These are phyloP conservation scores for Paracorniculantispora psalliotae DNA, from an alignment of 2,329 filamentous ascomycete species.

Conservation along the genomic window DNA sequence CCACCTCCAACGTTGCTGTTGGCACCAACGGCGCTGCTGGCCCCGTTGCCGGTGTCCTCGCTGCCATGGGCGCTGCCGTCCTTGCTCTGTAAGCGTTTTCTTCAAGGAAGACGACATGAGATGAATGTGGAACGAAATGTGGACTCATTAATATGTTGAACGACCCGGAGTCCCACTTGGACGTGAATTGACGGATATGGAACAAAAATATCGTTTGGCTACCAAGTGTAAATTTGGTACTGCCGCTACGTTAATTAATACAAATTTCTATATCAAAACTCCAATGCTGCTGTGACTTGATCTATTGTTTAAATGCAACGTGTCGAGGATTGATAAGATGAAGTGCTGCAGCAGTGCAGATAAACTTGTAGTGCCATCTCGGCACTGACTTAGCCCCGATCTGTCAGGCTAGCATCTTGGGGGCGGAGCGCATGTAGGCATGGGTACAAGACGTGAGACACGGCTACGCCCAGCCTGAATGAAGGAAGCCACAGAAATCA, in stretches of 20 bases:
- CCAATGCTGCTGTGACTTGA: not conserved
- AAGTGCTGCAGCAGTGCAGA: not conserved
- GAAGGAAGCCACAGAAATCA: too few relatives aligned
- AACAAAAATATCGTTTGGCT: not conserved
- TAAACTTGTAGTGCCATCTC: not conserved
- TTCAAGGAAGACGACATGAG: not conserved
- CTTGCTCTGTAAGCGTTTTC: constrained; percentile 27
- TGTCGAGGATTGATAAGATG: not conserved
- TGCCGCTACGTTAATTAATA: constrained; percentile 11
- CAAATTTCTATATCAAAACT: not conserved
- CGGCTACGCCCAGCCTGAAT: too few relatives aligned
- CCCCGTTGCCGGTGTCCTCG: constrained; percentile 25
- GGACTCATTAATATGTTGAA: constrained; percentile 10
- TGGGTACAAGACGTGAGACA: not conserved
- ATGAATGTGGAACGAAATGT: not conserved
- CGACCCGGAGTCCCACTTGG: not conserved
- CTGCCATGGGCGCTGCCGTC: constrained; percentile 27
- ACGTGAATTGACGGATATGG: not conserved
- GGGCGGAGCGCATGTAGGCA: not conserved
- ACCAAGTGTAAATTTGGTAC: constrained; percentile 3
- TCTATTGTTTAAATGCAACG: too few relatives aligned
- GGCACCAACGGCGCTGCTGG: constrained; percentile 13
- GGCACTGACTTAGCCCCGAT: not conserved
- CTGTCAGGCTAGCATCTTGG: not conserved
- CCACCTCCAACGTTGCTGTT: not conserved